phyloP scores from a whole-genome alignment of 495 filamentous ascomycete species.

The Penicillium dipodomyicola region DNA sequence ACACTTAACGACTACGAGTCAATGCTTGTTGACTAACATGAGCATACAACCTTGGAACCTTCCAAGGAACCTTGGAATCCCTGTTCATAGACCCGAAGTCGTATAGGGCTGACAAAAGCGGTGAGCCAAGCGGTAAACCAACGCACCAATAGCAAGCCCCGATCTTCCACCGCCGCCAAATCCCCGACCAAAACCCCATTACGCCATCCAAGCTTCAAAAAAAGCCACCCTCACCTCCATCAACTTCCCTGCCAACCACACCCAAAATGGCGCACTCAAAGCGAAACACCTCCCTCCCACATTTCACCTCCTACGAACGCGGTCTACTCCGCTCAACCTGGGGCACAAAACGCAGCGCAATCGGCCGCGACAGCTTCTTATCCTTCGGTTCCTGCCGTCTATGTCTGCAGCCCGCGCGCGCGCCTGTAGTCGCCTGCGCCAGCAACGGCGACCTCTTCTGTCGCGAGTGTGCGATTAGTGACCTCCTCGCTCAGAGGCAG shows the following conservation, averaged over 20 bases:
- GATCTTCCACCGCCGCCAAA: neutral
- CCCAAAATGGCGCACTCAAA: constrained; percentile 57
- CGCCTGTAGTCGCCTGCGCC: constrained; percentile 76
- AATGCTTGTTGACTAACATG: neutral
- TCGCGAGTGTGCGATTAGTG: constrained; percentile 87
- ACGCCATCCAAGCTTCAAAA: constrained; percentile 13
- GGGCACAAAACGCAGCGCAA: constrained; percentile 78
- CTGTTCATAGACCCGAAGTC: neutral
- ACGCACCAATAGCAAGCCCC: neutral
- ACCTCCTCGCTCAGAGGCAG: constrained; percentile 85
- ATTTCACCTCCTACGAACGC: constrained; percentile 94
- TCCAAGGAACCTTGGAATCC: neutral
- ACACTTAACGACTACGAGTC: neutral
- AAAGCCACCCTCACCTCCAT: neutral
- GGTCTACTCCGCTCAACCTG: constrained; percentile 73
- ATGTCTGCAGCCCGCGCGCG: constrained; percentile 78
- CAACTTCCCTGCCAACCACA: neutral
- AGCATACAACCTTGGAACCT: neutral
- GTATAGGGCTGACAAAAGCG: neutral
- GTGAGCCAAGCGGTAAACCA: neutral
- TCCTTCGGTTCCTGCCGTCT: constrained; percentile 88
- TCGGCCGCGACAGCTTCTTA: constrained; percentile 89
- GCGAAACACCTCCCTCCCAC: constrained; percentile 92
- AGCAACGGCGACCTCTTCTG: constrained; percentile 92
- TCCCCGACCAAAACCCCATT: constrained; percentile 3